Conservation (phyloP, 164 flowering plant genomes). For the Dillenia suffruticosa region DNA sequence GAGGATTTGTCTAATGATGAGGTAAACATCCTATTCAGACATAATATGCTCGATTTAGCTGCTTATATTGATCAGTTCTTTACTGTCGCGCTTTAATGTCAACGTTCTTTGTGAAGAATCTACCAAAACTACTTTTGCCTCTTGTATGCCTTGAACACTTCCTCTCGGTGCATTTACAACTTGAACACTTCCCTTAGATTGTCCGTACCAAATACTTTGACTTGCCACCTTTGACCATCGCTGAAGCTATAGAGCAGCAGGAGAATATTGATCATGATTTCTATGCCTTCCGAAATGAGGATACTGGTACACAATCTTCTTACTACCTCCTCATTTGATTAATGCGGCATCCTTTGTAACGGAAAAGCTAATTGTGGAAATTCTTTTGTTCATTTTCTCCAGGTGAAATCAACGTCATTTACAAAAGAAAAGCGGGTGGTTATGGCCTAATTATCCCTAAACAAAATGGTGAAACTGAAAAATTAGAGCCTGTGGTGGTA, state of each 20-base stretch:
- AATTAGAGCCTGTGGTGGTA: conserved; percentile 34
- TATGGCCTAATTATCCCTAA: conserved; percentile 93
- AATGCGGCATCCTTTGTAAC: too few species aligned
- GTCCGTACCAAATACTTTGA: conserved; percentile 91
- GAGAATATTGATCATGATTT: conserved; percentile 88
- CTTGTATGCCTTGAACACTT: too few species aligned
- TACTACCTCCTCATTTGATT: too few species aligned
- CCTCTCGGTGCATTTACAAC: background rate
- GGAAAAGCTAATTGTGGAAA: background rate
- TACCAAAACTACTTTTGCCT: too few species aligned
- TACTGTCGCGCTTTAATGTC: too few species aligned
- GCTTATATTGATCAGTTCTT: too few species aligned
- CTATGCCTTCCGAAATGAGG: conserved; percentile 86
- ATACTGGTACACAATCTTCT: conserved; percentile 53
- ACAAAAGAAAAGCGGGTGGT: conserved; percentile 84
- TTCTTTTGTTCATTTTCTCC: conserved; percentile 11
- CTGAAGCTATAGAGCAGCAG: conserved; percentile 84
- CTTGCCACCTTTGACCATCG: conserved; percentile 85
- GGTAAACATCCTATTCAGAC: too few species aligned
- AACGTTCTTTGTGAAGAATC: too few species aligned
- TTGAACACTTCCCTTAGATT: conserved; percentile 41
- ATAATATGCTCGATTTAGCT: too few species aligned
- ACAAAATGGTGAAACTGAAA: conserved; percentile 49
- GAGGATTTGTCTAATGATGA: too few species aligned
- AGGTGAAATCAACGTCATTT: conserved; percentile 90